These are phyloP conservation scores for Botrytis deweyae DNA, from an alignment of 2,329 filamentous ascomycete species.

Conservation along the genomic window DNA sequence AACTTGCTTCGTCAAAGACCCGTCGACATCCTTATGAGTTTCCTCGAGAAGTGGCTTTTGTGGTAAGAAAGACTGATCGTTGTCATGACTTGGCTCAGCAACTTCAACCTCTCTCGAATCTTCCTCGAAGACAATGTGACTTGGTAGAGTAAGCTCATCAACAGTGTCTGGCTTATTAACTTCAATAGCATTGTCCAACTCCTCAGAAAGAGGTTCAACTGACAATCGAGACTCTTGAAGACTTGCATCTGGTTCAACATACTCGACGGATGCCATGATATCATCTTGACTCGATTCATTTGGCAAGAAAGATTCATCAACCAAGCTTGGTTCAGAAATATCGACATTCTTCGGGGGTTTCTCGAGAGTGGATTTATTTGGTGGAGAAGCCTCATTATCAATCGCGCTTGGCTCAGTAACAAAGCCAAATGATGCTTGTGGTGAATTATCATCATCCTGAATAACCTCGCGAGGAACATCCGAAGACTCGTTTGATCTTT, in stretches of 20 bases:
- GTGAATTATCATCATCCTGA: neutral
- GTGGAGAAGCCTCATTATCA: neutral
- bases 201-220: neutral
- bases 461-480: neutral
- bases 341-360: neutral
- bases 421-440: neutral
- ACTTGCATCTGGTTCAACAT: neutral
- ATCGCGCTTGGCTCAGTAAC: neutral
- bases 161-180: neutral
- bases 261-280: neutral
- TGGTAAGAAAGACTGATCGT: neutral
- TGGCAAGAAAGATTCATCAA: neutral
- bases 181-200: neutral
- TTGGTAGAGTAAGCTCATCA: neutral
- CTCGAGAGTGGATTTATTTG: neutral
- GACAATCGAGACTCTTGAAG: neutral
- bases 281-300: neutral
- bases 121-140: neutral
- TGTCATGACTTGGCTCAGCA: neutral
- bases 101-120: neutral
- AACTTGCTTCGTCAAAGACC: neutral
- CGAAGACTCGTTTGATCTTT: neutral
- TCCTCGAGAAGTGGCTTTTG: neutral
- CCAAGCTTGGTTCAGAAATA: neutral
- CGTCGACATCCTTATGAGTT: neutral